Evolutionary conservation across 2,329 filamentous ascomycete genomes (phyloP), one percentile per base, ranked within the genome.

Genomic region (Epicoccum sorghinum): DNA sequence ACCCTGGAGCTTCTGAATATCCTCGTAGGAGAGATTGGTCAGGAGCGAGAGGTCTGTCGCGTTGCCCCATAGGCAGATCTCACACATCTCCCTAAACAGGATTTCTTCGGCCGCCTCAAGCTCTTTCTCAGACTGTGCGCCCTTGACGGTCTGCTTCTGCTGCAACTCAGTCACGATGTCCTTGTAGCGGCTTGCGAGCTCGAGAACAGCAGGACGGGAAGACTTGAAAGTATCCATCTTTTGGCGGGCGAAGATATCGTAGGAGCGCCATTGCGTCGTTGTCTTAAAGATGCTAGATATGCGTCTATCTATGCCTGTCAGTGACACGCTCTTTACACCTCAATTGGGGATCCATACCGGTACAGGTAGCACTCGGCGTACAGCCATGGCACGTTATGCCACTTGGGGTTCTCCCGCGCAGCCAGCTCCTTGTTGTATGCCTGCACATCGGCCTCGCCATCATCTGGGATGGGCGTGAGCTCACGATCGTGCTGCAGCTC

Each of bases 61-160:
- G 73, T 98, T 98, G 9, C 93, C 93, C 93, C 93, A 98, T 2
- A 98, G 84, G 72, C 93, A 97, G 65, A 97, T 95, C 80, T 97
- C 91, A 75, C 89, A 93, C 89, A 98, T 96, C 72, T 98, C 93
- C 23, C 82, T 82, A 77, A 98, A 98, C 24, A 97, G 79, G 0
- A 93, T 76, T 70, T 86, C 85, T 71, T 96, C 90, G 0, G 90
- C 87, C 51, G 88, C 84, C 27, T 85, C 83, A 44, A 86, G 70
- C 61, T 86, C 78, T 48, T 80, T 65, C 13, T 78, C 77, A 3
- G 79, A 79, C 37, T 81, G 77, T 1, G 71, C 67, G n/a, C 68
- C 70, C 12, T 73, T 68, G 7, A 74, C 56, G 0, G 75, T 75
- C 43, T 80, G 77, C 62, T 83, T 82, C 50, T 80, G 73, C 37